A percentile compares a stretch with the other conserved stretches of the same genome.
Conservation (phyloP, 148 eudicot genomes). For the Simmondsia chinensis region DNA sequence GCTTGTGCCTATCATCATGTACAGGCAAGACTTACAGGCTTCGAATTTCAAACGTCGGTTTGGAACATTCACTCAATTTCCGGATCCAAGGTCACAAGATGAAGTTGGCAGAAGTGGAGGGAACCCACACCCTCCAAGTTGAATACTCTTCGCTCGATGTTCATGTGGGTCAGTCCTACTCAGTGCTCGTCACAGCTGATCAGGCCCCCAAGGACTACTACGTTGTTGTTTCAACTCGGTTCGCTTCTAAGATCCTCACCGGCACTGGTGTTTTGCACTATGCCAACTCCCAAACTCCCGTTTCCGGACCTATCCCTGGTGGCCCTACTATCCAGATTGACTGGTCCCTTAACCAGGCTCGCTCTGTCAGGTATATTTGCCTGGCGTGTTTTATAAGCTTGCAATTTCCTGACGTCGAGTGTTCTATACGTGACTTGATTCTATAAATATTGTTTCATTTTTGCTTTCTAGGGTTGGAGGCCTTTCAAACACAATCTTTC, state of each 20-base stretch:
- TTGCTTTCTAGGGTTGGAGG: too few species aligned
- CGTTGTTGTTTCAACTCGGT: slow-evolving; percentile 49
- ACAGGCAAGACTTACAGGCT: slow-evolving; percentile 67
- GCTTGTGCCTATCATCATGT: too few species aligned
- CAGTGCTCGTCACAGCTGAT: slow-evolving; percentile 55
- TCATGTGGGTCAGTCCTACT: slow-evolving; percentile 64
- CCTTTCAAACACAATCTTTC: too few species aligned
- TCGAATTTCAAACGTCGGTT: slow-evolving; percentile 57
- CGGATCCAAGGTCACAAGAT: slow-evolving; percentile 59
- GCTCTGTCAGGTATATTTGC: slow-evolving; percentile 36
- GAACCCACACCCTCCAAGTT: slow-evolving; percentile 54
- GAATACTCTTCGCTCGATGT: slow-evolving; percentile 43
- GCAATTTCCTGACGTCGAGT: neutral
- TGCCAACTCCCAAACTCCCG: slow-evolving; percentile 32
- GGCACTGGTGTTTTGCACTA: slow-evolving; percentile 50
- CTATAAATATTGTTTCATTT: too few species aligned
- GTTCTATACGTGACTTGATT: too few species aligned
- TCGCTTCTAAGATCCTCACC: slow-evolving; percentile 43
- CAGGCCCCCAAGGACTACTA: slow-evolving; percentile 44
- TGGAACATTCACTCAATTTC: slow-evolving; percentile 40
- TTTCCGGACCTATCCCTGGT: slow-evolving; percentile 37
- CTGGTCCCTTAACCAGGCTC: slow-evolving; percentile 53
- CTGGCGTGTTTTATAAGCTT: neutral
- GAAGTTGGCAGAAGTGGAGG: slow-evolving; percentile 56
- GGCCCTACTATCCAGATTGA: slow-evolving; percentile 57